Conservation (phyloP, 2,329 filamentous ascomycete species). For the Trichophyton equinum region DNA sequence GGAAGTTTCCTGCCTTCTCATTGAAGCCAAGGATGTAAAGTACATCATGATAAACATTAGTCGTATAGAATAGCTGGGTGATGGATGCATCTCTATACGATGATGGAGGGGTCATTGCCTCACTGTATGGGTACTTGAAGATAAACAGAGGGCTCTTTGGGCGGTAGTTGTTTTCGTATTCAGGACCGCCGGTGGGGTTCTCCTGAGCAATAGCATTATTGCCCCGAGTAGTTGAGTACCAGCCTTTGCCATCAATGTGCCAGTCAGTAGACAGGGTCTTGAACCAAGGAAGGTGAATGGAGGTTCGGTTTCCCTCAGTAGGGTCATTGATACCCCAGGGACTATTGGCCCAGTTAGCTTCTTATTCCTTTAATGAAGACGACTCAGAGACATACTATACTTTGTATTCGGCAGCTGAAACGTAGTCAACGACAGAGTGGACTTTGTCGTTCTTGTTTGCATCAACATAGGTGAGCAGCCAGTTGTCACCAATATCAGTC, state of each 20-base stretch:
- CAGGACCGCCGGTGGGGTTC: slow-evolving; percentile 7
- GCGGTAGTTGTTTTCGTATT: slow-evolving; percentile 11
- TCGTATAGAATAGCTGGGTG: slow-evolving; percentile 11
- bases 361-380: background rate
- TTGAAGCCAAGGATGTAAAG: slow-evolving; percentile 10
- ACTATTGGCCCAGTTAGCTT: background rate
- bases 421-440: slow-evolving; percentile 10
- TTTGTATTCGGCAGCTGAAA: slow-evolving; percentile 8
- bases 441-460: slow-evolving; percentile 9
- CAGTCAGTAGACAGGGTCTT: slow-evolving; percentile 5
- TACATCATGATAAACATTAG: slow-evolving; percentile 10
- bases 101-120: slow-evolving; percentile 6
- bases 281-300: slow-evolving; percentile 7
- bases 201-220: slow-evolving; percentile 11
- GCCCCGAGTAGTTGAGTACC: slow-evolving; percentile 10
- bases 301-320: slow-evolving; percentile 7
- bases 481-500: slow-evolving; percentile 12
- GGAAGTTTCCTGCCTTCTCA: slow-evolving; percentile 11
- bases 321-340: slow-evolving; percentile 12
- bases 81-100: slow-evolving; percentile 11
- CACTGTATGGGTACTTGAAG: slow-evolving; percentile 10
- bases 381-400: slow-evolving; percentile 9
- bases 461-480: slow-evolving; percentile 12
- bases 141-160: slow-evolving; percentile 6
- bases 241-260: slow-evolving; percentile 5